Evolutionary conservation across 805 yeast genomes (phyloP).

Genomic region (Nakazawaea peltata): DNA sequence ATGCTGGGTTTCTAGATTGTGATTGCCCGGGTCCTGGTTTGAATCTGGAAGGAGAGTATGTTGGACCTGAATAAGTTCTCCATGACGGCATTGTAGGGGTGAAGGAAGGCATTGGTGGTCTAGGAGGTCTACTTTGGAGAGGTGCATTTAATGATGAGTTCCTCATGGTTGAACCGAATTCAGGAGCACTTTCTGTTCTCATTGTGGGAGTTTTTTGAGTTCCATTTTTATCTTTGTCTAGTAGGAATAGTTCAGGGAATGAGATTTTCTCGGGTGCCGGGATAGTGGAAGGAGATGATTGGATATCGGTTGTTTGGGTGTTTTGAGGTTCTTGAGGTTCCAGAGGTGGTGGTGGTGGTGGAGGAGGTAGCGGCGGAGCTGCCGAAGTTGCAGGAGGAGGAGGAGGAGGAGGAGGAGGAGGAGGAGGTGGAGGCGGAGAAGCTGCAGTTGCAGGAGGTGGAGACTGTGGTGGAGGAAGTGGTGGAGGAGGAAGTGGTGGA

Average conservation of each 20-base stretch:
- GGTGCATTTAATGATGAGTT: no score
- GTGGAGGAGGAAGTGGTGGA: constrained; percentile 1
- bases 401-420: background rate
- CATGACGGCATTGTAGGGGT: background rate
- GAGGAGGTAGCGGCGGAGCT: background rate
- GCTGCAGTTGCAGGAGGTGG: background rate
- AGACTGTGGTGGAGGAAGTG: background rate
- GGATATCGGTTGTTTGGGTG: no score
- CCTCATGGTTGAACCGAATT: no score
- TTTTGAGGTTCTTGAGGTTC: background rate
- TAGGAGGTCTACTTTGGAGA: background rate
- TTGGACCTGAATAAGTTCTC: background rate
- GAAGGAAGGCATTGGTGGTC: background rate
- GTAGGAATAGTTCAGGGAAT: no score
- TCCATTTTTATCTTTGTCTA: no score
- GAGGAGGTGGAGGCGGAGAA: background rate
- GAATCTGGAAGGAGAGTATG: background rate
- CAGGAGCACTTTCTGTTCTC: no score
- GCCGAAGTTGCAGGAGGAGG: background rate
- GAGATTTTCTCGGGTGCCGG: background rate
- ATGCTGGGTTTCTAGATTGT: no score
- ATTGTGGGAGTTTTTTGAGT: no score
- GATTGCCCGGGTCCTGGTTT: no score
- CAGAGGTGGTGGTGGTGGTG: background rate
- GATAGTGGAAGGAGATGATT: background rate